A percentile compares a stretch with the other conserved stretches of the same genome.
Evolutionary conservation across 2,329 filamentous ascomycete genomes (phyloP).

Genomic region (Aspergillus jensenii): DNA sequence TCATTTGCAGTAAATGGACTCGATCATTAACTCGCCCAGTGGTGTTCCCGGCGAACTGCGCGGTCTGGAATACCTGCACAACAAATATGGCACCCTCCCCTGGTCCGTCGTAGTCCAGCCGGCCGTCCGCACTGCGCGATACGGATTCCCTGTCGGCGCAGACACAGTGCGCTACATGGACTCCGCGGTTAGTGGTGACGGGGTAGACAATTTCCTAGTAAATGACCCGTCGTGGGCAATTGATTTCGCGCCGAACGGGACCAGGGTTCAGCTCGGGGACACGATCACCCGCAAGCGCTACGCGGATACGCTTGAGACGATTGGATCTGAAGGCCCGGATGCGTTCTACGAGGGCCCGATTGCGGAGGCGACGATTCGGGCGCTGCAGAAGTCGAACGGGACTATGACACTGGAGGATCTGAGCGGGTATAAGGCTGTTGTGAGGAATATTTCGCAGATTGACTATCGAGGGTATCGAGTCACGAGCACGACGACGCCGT

Average conservation of each 20-base stretch:
- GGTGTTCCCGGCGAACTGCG: conserved; percentile 63
- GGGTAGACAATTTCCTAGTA: conserved; percentile 63
- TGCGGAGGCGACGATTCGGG: conserved; percentile 70
- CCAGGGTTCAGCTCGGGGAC: conserved; percentile 69
- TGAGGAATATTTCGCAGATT: conserved; percentile 63
- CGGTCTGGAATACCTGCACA: conserved; percentile 76
- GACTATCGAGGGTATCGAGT: conserved; percentile 71
- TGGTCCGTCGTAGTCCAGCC: conserved; percentile 74
- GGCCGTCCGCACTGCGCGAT: conserved; percentile 69
- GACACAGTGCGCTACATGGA: conserved; percentile 76
- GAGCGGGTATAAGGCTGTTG: conserved; percentile 66
- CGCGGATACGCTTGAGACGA: conserved; percentile 73
- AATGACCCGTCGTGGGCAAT: conserved; percentile 77
- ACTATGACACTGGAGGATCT: conserved; percentile 83
- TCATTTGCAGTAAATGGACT: too few relatives aligned
- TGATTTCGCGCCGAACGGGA: conserved; percentile 86
- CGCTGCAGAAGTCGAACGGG: conserved; percentile 69
- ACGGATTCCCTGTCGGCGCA: conserved; percentile 71
- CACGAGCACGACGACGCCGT: conserved; percentile 66
- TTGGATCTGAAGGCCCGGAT: conserved; percentile 70
- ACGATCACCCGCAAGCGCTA: conserved; percentile 79
- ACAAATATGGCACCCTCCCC: conserved; percentile 57
- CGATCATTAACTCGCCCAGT: conserved; percentile 32
- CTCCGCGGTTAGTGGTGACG: conserved; percentile 45
- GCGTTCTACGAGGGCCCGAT: conserved; percentile 73